phyloP scores from a whole-genome alignment of 106 monocot species.

The Iris macrosiphon region DNA sequence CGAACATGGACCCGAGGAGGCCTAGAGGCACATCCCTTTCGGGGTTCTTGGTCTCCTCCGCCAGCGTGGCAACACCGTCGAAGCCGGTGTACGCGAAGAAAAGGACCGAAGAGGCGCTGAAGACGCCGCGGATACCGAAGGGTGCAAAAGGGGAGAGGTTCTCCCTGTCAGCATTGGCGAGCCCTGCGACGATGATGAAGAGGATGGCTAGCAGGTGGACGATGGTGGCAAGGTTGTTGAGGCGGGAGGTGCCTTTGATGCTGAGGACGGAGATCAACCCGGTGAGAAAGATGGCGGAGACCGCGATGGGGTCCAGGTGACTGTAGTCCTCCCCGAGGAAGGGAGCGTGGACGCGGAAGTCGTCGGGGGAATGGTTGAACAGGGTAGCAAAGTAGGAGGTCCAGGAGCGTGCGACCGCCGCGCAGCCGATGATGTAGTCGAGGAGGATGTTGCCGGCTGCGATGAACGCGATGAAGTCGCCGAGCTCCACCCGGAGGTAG shows the following conservation, averaged over 20 bases:
- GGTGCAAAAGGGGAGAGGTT: conserved; percentile 63
- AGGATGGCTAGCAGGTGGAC: conserved; percentile 59
- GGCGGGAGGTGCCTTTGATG: conserved; percentile 74
- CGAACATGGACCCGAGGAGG: conserved; percentile 52
- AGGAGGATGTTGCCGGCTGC: conserved; percentile 87
- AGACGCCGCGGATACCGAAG: conserved; percentile 54
- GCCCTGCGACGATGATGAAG: conserved; percentile 78
- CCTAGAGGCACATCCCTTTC: conserved; percentile 61
- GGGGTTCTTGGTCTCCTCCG: conserved; percentile 88
- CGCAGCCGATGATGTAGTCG: conserved; percentile 76
- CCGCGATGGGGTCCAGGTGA: conserved; percentile 71
- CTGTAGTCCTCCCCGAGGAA: conserved; percentile 48
- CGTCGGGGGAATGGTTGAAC: conserved; percentile 54
- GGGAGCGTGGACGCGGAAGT: conserved; percentile 65
- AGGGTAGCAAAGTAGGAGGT: conserved; percentile 84
- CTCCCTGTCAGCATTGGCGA: conserved; percentile 50
- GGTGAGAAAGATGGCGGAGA: conserved; percentile 35
- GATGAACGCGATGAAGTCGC: conserved; percentile 90
- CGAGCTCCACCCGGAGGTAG: conserved; percentile 79
- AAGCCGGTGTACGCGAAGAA: conserved; percentile 86
- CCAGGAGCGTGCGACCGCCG: conserved; percentile 77
- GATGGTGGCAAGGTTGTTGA: conserved; percentile 77
- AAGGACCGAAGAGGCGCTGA: conserved; percentile 65
- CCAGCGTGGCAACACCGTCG: conserved; percentile 76
- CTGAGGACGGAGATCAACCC: conserved; percentile 42